Percentiles rank a stretch among this genome's conserved stretches.
phyloP scores from a whole-genome alignment of 306 rosid genomes.

The Glycine soja region DNA sequence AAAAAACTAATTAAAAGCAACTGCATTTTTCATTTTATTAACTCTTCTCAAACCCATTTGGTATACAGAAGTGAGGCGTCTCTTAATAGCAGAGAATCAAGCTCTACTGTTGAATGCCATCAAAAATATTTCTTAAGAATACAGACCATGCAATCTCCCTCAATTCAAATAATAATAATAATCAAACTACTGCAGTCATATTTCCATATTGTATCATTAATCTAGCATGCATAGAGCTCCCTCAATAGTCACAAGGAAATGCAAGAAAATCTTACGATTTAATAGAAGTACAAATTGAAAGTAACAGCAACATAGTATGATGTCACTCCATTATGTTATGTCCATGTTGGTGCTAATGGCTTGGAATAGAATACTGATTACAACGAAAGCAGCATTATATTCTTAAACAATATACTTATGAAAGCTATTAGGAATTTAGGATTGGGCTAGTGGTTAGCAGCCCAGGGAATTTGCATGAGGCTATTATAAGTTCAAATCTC shows the following conservation, averaged over 20 bases:
- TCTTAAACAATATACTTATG: not conserved
- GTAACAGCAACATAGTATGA: not conserved
- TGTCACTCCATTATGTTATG: not conserved
- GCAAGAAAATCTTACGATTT: not conserved
- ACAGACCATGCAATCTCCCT: not conserved
- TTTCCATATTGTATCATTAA: not conserved
- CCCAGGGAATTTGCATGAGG: no score
- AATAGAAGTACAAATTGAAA: not conserved
- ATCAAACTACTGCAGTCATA: not conserved
- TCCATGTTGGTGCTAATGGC: conserved; percentile 22
- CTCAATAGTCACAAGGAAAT: no score
- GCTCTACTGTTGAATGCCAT: no score
- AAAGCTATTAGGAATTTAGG: no score
- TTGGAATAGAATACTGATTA: not conserved
- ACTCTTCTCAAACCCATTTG: not conserved
- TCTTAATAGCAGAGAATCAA: no score
- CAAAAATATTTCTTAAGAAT: no score
- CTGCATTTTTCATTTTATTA: not conserved
- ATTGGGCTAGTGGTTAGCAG: no score
- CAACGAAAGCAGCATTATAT: not conserved
- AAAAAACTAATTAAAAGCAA: not conserved
- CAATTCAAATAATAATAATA: not conserved
- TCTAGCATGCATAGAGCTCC: not conserved
- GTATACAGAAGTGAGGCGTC: not conserved
- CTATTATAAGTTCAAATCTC: no score